These are phyloP conservation scores for Leccinum huronense DNA, from an alignment of 1,284 basidiomycete species.

Conservation along the genomic window DNA sequence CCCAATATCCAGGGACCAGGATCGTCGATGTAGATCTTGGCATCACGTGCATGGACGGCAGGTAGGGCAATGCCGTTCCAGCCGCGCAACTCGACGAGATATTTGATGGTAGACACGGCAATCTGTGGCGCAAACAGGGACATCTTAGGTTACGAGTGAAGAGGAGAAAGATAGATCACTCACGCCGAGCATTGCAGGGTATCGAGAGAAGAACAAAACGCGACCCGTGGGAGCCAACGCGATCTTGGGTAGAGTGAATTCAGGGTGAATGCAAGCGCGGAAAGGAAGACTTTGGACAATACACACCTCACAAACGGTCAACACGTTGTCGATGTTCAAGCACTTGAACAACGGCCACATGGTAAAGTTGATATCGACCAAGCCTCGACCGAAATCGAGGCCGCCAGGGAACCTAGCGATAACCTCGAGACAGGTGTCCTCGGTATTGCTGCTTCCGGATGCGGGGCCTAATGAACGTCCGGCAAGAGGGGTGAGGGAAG, in stretches of 20 bases:
- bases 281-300: constrained; percentile 1
- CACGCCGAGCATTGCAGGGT: constrained; percentile 88
- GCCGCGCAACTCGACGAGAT: constrained; percentile 89
- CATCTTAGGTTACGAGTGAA: neutral
- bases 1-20: constrained; percentile 94
- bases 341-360: constrained; percentile 98
- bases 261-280: constrained; percentile 2
- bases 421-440: constrained; percentile 75
- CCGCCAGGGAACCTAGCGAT: constrained; percentile 84
- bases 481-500: constrained; percentile 40
- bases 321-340: constrained; percentile 89
- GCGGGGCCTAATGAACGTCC: constrained; percentile 19
- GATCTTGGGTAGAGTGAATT: constrained; percentile 48
- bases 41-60: constrained; percentile 86
- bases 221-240: constrained; percentile 92
- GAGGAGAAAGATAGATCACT: constrained; percentile 15
- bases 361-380: constrained; percentile 88
- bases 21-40: constrained; percentile 86
- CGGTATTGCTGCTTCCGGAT: constrained; percentile 48
- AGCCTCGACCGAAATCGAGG: constrained; percentile 77
- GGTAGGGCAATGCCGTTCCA: constrained; percentile 90
- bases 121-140: constrained; percentile 42
- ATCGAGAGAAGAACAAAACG: constrained; percentile 85
- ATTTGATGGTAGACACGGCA: constrained; percentile 86
- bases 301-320: constrained; percentile 87